Conservation (phyloP, 2,329 filamentous ascomycete species). For the Penicillium decumbens region DNA sequence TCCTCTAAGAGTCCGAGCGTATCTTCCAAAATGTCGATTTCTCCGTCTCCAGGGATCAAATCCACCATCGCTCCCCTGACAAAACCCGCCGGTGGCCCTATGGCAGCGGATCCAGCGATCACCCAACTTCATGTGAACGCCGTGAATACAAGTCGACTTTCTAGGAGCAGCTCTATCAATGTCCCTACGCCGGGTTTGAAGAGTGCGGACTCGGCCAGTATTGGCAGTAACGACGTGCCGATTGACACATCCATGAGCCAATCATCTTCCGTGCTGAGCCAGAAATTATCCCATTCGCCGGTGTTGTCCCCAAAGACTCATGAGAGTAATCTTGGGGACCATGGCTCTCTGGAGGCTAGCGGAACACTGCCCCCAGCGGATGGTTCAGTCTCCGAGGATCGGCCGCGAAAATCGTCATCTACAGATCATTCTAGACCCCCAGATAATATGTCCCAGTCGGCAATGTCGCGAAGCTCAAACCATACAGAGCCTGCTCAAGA, state of each 20-base stretch:
- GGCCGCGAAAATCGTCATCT: constrained; percentile 20
- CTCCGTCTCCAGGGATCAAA: constrained; percentile 36
- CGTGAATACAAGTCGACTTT: constrained; percentile 25
- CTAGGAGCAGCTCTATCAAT: constrained; percentile 32
- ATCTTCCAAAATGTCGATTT: constrained; percentile 41
- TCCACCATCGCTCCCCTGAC: constrained; percentile 36
- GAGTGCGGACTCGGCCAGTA: constrained; percentile 26
- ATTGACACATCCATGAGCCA: constrained; percentile 29
- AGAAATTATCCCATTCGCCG: constrained; percentile 32
- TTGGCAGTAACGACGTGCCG: constrained; percentile 30
- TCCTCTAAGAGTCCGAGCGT: constrained; percentile 43
- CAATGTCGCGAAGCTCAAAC: constrained; percentile 22
- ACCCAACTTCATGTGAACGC: constrained; percentile 45
- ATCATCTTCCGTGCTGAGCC: constrained; percentile 29
- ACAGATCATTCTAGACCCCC: constrained; percentile 26
- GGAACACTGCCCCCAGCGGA: constrained; percentile 16
- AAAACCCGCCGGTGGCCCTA: constrained; percentile 29
- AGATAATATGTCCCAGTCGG: constrained; percentile 27
- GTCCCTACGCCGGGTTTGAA: constrained; percentile 29
- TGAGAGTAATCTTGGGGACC: constrained; percentile 27
- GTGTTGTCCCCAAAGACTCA: constrained; percentile 29
- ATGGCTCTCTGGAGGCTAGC: constrained; percentile 16
- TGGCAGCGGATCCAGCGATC: constrained; percentile 43
- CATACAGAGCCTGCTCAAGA: constrained; percentile 26
- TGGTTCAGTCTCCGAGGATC: constrained; percentile 21